Evolutionary conservation across 345 rosid genomes (phyloP).

Genomic region (Zanthoxylum bungeanum): DNA sequence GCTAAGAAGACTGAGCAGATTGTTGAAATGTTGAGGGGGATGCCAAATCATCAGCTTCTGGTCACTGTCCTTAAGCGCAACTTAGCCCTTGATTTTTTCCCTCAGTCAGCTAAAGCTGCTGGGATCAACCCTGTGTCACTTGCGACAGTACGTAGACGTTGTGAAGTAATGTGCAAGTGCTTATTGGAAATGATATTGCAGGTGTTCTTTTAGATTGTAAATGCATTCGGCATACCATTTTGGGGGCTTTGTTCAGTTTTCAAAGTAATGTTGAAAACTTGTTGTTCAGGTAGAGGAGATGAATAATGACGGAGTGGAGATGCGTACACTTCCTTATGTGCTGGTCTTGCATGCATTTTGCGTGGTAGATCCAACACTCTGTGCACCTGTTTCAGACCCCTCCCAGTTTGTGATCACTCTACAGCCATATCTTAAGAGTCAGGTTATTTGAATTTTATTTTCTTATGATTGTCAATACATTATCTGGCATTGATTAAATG

Average conservation of each 20-base stretch:
- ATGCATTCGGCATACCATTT: not conserved
- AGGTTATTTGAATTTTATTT: conserved; percentile 43
- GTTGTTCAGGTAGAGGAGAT: conserved; percentile 78
- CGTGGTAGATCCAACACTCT: conserved; percentile 87
- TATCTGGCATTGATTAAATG: not conserved
- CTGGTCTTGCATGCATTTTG: conserved; percentile 90
- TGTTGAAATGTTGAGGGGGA: conserved; percentile 77
- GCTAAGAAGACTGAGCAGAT: conserved; percentile 94
- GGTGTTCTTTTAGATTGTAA: conserved; percentile 36
- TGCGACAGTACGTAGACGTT: conserved; percentile 86
- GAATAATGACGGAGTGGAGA: conserved; percentile 64
- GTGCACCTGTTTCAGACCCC: conserved; percentile 90
- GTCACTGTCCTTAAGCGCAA: conserved; percentile 84
- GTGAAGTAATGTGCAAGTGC: conserved; percentile 96
- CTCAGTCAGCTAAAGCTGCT: conserved; percentile 95
- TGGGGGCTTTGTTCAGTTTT: conserved; percentile 12
- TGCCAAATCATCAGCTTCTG: conserved; percentile 84
- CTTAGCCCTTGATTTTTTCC: conserved; percentile 88
- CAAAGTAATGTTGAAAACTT: conserved; percentile 16
- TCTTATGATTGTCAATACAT: not conserved
- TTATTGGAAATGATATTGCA: conserved; percentile 92
- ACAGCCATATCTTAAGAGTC: conserved; percentile 94
- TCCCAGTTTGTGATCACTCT: conserved; percentile 90
- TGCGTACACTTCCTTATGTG: conserved; percentile 73
- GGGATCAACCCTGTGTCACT: conserved; percentile 87